Evolutionary conservation across 306 rosid genomes (phyloP).

Genomic region (Cicer yamashitae): DNA sequence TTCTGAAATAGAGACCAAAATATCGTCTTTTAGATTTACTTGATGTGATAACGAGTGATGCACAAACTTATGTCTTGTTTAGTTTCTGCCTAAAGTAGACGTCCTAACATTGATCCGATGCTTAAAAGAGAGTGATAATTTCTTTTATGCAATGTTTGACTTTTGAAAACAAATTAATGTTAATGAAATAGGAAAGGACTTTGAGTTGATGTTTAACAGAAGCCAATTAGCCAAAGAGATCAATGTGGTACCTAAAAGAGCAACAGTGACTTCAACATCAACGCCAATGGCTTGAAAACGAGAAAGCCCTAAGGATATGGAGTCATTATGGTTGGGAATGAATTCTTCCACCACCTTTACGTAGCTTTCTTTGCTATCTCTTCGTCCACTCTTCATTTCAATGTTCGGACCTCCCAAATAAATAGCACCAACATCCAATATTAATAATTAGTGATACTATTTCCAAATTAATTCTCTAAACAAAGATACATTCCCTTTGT

Average conservation of each 20-base stretch:
- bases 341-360: slow-evolving; percentile 49
- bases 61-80: not conserved
- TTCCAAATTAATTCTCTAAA: too few species aligned
- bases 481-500: too few species aligned
- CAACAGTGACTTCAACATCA: slow-evolving; percentile 74
- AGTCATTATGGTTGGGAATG: slow-evolving; percentile 81
- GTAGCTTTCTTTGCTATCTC: slow-evolving; percentile 71
- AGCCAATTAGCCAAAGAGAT: not conserved
- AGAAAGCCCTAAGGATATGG: slow-evolving; percentile 64
- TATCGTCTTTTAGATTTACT: too few species aligned
- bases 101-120: not conserved
- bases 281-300: slow-evolving; percentile 73
- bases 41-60: too few species aligned
- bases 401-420: slow-evolving; percentile 82
- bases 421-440: not conserved
- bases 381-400: slow-evolving; percentile 85
- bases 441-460: not conserved
- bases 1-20: too few species aligned
- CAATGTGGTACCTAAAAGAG: slow-evolving; percentile 67
- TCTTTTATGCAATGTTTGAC: slow-evolving; percentile 13
- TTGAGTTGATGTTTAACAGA: not conserved
- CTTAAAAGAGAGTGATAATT: not conserved
- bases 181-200: not conserved
- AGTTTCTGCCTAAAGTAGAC: slow-evolving; percentile 37
- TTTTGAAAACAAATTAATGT: not conserved